phyloP scores from a whole-genome alignment of 139 green algal species.

The Volvox africanus region DNA sequence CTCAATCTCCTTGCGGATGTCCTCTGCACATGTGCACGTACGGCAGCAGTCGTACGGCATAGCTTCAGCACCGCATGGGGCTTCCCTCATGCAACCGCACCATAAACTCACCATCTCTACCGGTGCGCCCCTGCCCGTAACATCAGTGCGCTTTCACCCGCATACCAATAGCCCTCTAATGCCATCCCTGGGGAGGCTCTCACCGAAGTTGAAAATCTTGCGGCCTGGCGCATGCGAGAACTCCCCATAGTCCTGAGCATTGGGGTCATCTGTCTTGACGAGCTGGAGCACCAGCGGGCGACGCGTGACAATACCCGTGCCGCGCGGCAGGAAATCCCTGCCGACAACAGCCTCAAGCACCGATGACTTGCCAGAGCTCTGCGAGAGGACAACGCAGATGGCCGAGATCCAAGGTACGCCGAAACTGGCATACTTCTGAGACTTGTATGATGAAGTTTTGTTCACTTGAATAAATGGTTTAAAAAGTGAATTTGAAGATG shows the following conservation, averaged over 20 bases:
- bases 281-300: conserved; percentile 93
- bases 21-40: conserved; percentile 62
- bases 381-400: conserved; percentile 11
- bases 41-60: background rate
- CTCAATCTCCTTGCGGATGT: conserved; percentile 93
- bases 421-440: too few relatives aligned
- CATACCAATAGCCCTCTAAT: background rate
- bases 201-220: conserved; percentile 90
- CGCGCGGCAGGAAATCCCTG: conserved; percentile 93
- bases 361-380: conserved; percentile 94
- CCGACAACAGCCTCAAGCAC: conserved; percentile 97
- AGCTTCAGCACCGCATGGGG: background rate
- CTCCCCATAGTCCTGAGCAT: conserved; percentile 89
- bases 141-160: too few relatives aligned
- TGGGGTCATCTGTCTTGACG: conserved; percentile 81
- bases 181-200: conserved; percentile 14
- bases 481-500: too few relatives aligned
- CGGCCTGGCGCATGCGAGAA: conserved; percentile 88
- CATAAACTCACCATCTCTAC: background rate
- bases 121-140: background rate
- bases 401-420: too few relatives aligned
- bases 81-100: background rate
- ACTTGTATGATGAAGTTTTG: too few relatives aligned
- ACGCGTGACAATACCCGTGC: conserved; percentile 94
- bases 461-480: too few relatives aligned